Base-by-base conservation (phyloP, 2,329 filamentous ascomycete genomes). In the Fonsecaea monophora region DNA sequence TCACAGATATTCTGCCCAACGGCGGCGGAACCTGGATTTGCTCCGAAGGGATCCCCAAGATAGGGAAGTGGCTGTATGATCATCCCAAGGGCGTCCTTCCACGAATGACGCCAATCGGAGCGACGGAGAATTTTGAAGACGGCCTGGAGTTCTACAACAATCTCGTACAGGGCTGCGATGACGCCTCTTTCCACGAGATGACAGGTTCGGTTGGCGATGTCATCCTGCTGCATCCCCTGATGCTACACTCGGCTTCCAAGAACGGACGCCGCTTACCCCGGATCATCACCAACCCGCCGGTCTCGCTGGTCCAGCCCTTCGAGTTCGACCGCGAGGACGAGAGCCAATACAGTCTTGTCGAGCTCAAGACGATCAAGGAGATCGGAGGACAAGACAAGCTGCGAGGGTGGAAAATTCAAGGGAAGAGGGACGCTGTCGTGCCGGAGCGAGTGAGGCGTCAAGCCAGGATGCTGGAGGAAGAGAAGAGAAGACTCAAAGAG, bases 11-110 rank as follows among this genome's bases (percentile, higher is more conserved):
- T 60, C 77, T 79, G 8, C 77, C 84, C 0, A 81, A 83, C 38
- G 88, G 86, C 4, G 89, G 89, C 32, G 89, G 86, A 3, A 91
- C 89, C 0, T 81, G 87, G 73, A 83, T 91, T 56, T 90, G 87
- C 71, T 84, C 87, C 0, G 81, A 84, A 60, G 87, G 84, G 5
- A n/a, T 40, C 6, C 21, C 25, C 18, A 61, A 54, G 59, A 61
- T 61, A 15, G 59, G 59, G 9, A 61, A 61, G 18, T 61, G 45
- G 30, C 50, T 63, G 85, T 81, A 86, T 69, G 82, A 85, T 2
- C 83, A 91, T 71, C 88, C 89, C 0, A 85, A 87, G 68, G 89
- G 89, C 1, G 86, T 90, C 21, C 86, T 83, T 30, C 88, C 89
- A n/a, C 83, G 84, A 37, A 90, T 91, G 87, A 81, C 81, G n/a